These are phyloP conservation scores for Amaranthus hypochondriacus DNA, from an alignment of 148 eudicot genomes.

Conservation along the genomic window DNA sequence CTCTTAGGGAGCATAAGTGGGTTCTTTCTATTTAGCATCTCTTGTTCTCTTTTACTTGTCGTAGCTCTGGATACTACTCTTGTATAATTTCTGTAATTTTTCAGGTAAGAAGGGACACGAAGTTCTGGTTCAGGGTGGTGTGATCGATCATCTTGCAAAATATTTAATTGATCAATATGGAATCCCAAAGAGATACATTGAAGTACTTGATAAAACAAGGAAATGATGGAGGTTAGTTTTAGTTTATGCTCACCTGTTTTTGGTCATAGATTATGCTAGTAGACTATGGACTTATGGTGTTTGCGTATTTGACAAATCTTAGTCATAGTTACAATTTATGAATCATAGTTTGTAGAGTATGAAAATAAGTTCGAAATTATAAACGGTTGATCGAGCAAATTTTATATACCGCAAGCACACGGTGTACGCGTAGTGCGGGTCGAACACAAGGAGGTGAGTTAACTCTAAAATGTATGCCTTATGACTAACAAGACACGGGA, in stretches of 20 bases:
- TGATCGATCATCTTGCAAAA: conserved; percentile 87
- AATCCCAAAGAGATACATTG: conserved; percentile 83
- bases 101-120: conserved; percentile 96
- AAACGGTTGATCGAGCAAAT: too few species aligned
- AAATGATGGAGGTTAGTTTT: conserved; percentile 49
- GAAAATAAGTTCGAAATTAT: too few species aligned
- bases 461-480: too few species aligned
- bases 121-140: conserved; percentile 93
- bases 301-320: not conserved
- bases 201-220: conserved; percentile 84
- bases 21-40: not conserved
- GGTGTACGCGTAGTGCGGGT: too few species aligned
- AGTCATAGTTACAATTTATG: not conserved
- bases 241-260: not conserved
- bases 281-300: not conserved
- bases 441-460: too few species aligned
- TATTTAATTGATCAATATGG: conserved; percentile 88
- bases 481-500: too few species aligned
- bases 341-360: too few species aligned
- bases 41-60: conserved; percentile 2
- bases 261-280: conserved; percentile 6
- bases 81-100: not conserved
- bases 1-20: not conserved
- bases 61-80: not conserved
- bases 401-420: too few species aligned